phyloP scores from a whole-genome alignment of 192 early-diverging fungal genomes.

The Gaertneriomyces sp. region DNA sequence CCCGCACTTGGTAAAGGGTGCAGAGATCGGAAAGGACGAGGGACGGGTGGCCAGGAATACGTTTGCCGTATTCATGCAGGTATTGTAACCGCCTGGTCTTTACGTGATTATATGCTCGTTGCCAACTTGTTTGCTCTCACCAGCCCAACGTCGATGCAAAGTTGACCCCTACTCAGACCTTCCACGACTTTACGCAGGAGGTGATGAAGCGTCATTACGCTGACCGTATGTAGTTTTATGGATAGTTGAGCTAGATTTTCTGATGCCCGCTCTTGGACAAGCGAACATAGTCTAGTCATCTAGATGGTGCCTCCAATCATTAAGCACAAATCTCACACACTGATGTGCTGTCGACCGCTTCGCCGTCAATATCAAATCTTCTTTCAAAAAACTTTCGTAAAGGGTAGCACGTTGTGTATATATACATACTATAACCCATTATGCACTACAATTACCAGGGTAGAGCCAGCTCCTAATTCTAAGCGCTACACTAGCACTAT shows the following conservation, averaged over 20 bases:
- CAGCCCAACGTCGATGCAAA: slow-evolving; percentile 48
- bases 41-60: slow-evolving; percentile 52
- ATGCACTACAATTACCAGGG: too few species aligned
- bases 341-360: too few species aligned
- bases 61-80: slow-evolving; percentile 69
- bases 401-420: too few species aligned
- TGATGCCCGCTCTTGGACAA: neutral
- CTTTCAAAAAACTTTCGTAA: too few species aligned
- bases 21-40: slow-evolving; percentile 14
- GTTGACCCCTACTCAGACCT: slow-evolving; percentile 38
- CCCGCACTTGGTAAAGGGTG: slow-evolving; percentile 63
- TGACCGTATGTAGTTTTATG: neutral
- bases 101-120: neutral
- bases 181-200: slow-evolving; percentile 49
- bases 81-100: neutral
- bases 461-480: too few species aligned
- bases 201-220: slow-evolving; percentile 35
- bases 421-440: too few species aligned
- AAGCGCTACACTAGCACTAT: too few species aligned
- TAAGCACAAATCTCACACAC: too few species aligned
- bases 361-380: too few species aligned
- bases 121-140: neutral
- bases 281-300: too few species aligned
- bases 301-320: too few species aligned
- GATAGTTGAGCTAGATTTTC: neutral